Percentiles rank a stretch among this genome's conserved stretches.
These are phyloP conservation scores for Chiua virens DNA, from an alignment of 768 basidiomycete genomes.

Conservation along the genomic window DNA sequence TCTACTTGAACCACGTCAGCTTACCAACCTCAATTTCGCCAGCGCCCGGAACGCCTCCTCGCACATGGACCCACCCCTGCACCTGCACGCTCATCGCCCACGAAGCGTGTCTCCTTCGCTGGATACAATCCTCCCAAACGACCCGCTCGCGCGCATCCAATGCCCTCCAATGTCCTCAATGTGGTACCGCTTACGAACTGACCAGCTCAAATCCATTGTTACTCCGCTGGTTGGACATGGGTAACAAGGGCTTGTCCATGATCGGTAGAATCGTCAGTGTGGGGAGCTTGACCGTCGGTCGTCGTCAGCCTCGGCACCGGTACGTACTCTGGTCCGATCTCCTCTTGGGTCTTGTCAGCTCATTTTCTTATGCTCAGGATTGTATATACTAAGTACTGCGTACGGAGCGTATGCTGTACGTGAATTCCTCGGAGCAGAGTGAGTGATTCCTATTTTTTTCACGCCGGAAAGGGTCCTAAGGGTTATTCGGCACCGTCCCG, in stretches of 20 bases:
- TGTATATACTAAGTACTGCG: conserved; percentile 52
- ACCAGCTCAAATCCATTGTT: conserved; percentile 60
- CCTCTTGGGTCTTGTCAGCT: background rate
- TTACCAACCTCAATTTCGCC: background rate
- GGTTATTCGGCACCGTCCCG: background rate
- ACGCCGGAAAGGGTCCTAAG: too few relatives aligned
- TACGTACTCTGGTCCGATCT: conserved; percentile 32
- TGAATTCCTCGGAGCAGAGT: conserved; percentile 72
- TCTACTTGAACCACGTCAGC: background rate
- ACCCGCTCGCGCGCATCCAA: conserved; percentile 52
- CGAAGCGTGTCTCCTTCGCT: conserved; percentile 74
- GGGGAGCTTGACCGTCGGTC: conserved; percentile 47
- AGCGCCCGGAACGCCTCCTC: conserved; percentile 50
- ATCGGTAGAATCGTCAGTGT: conserved; percentile 54
- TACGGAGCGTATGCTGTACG: conserved; percentile 75
- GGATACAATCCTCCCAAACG: conserved; percentile 73
- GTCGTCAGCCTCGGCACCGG: conserved; percentile 61
- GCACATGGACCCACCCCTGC: conserved; percentile 78
- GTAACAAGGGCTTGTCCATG: conserved; percentile 50
- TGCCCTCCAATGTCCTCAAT: conserved; percentile 81
- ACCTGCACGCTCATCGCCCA: conserved; percentile 79
- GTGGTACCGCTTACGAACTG: conserved; percentile 63
- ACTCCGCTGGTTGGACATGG: conserved; percentile 48
- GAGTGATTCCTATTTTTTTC: conserved; percentile 15
- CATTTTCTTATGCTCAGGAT: conserved; percentile 31